A percentile compares a stretch with the other conserved stretches of the same genome.
Conservation (phyloP, 108 stramenopile species). For the Skeletonema costatum region DNA sequence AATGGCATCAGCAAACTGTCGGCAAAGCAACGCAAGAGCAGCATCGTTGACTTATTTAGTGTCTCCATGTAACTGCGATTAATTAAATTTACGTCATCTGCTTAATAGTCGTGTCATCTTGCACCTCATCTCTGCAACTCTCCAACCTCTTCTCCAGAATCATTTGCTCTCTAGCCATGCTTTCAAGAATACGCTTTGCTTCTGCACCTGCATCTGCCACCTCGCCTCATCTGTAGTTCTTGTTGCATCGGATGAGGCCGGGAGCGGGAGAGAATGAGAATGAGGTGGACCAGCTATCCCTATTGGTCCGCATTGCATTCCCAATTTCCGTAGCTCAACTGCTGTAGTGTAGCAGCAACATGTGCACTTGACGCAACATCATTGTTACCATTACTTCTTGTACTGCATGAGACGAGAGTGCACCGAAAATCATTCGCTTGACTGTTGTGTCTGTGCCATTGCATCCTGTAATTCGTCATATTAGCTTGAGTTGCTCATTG, state of each 20-base stretch:
- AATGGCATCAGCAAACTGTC: no score
- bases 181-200: not conserved
- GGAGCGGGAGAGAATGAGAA: no score
- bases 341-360: not conserved
- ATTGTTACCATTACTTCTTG: not conserved
- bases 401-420: not conserved
- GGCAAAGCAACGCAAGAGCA: no score
- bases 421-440: not conserved
- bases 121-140: not conserved
- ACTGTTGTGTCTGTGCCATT: not conserved
- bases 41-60: not conserved
- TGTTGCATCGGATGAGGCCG: not conserved
- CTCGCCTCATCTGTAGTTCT: not conserved
- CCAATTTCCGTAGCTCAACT: not conserved
- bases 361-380: not conserved
- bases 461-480: not conserved
- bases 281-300: not conserved
- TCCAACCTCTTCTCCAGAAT: not conserved
- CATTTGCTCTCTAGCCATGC: not conserved
- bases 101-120: not conserved
- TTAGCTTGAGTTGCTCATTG: not conserved
- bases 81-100: not conserved
- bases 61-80: not conserved
- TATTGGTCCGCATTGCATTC: not conserved
- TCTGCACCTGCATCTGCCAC: not conserved